Conservation (phyloP, 192 early-diverging fungal genomes). For the Coemansia sp. region DNA sequence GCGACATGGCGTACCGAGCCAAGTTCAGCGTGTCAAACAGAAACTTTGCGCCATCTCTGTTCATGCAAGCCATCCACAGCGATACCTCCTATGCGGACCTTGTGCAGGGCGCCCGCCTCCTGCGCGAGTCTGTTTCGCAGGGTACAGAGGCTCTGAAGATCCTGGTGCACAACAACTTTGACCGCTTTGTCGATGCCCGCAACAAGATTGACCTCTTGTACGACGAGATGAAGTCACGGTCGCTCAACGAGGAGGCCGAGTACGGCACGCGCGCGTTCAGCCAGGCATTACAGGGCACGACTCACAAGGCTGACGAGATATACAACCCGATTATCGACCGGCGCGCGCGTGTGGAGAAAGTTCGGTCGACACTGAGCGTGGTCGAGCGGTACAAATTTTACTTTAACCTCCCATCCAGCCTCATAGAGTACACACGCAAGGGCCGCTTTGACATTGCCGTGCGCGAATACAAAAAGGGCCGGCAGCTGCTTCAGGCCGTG, state of each 20-base stretch:
- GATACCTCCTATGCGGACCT: slow-evolving; percentile 84
- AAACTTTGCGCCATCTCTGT: slow-evolving; percentile 66
- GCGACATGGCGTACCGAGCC: slow-evolving; percentile 49
- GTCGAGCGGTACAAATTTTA: slow-evolving; percentile 96
- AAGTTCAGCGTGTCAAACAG: slow-evolving; percentile 52
- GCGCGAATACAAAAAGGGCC: slow-evolving; percentile 95
- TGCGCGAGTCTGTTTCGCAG: slow-evolving; percentile 73
- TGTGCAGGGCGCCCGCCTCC: slow-evolving; percentile 65
- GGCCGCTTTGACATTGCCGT: slow-evolving; percentile 88
- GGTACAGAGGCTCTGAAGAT: slow-evolving; percentile 82
- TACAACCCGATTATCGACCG: slow-evolving; percentile 86
- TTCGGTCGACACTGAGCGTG: slow-evolving; percentile 84
- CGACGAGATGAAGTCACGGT: slow-evolving; percentile 84
- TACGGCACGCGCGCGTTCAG: slow-evolving; percentile 78
- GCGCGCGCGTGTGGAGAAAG: slow-evolving; percentile 81
- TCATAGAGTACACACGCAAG: slow-evolving; percentile 80
- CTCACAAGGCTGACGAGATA: slow-evolving; percentile 69
- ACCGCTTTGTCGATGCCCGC: slow-evolving; percentile 93
- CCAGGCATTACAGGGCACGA: slow-evolving; percentile 63
- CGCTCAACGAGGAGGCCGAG: slow-evolving; percentile 73
- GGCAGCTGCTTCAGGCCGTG: slow-evolving; percentile 66
- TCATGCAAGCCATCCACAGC: slow-evolving; percentile 78
- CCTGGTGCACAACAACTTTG: slow-evolving; percentile 94
- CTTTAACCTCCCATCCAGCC: slow-evolving; percentile 89
- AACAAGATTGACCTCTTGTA: slow-evolving; percentile 92